Evolutionary conservation across 1,139 yeast species (phyloP).

Genomic region (Candida pseudocylindracea): DNA sequence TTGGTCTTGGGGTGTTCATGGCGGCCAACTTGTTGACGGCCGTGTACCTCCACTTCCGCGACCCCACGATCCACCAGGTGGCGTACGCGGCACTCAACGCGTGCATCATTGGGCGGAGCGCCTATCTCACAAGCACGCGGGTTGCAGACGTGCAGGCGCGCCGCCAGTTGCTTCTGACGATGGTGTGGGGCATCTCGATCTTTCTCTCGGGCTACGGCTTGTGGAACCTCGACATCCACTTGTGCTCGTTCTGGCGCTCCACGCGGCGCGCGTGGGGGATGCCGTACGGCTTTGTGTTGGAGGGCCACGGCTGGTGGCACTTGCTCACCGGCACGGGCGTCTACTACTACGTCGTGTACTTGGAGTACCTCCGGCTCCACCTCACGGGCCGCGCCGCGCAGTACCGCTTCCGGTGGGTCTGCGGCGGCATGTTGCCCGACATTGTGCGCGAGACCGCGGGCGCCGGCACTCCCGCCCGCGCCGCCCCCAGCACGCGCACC

Average conservation of each 20-base stretch:
- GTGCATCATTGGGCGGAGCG: constrained; percentile 34
- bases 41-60: constrained; percentile 38
- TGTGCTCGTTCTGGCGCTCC: constrained; percentile 41
- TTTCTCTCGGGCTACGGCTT: constrained; percentile 55
- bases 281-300: constrained; percentile 75
- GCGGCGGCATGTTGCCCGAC: not conserved
- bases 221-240: constrained; percentile 75
- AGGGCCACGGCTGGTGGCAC: constrained; percentile 99
- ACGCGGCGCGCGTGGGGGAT: constrained; percentile 50
- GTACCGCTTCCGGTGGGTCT: constrained; percentile 27
- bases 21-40: constrained; percentile 33
- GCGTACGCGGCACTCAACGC: constrained; percentile 49
- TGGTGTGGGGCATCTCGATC: constrained; percentile 35
- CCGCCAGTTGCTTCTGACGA: constrained; percentile 24
- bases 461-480: too few relatives aligned
- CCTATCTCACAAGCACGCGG: constrained; percentile 21
- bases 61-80: constrained; percentile 78
- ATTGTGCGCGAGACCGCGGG: too few relatives aligned
- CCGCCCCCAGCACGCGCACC: too few relatives aligned
- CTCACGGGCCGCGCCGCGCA: constrained; percentile 27
- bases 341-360: constrained; percentile 35
- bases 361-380: constrained; percentile 46
- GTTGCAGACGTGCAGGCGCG: constrained; percentile 26
- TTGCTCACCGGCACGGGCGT: constrained; percentile 60
- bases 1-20: constrained; percentile 33